Base-by-base conservation (phyloP, 768 basidiomycete genomes). In the Lentinula aciculospora region DNA sequence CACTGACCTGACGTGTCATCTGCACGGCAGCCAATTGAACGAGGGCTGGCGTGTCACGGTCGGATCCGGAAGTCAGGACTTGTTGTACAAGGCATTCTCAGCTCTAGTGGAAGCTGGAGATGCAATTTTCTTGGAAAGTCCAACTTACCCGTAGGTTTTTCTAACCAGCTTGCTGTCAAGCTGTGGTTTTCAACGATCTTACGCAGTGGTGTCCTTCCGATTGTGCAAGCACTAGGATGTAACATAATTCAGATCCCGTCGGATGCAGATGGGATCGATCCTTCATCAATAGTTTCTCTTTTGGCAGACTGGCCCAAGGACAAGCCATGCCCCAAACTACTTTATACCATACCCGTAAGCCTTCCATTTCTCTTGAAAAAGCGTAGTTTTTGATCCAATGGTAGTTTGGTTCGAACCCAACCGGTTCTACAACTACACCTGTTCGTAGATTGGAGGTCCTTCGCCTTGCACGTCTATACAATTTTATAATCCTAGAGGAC, bases 401-500 rank as follows among this genome's bases (percentile, higher is more conserved):
- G 37, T 60, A 89, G 86, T 88, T 86, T 64, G 93, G 92, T 36
- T 87, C 86, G 61, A 94, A 95, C 69, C 94, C 92, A 3, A 89
- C 87, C 4, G 94, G 94, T 0, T 82, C 81, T 67, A 92, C 92
- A 2, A 81, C 87, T 3, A 78, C 88, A 2, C 70, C 81, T 40
- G 80, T 84, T 53, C 81, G 93, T 50, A 81, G 88, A 37, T 74
- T 82, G 68, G 83, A 86, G 68, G 82, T 92, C 5, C 79, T 96
- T 27, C 72, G 77, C 58, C 76, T 96, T 17, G 85, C 88, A 13
- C 77, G 79, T 56, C 78, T 88, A 64, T 79, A 92, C 68, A 78
- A 88, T 64, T 82, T 96, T 61, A 67, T 96, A 53, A 89, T 97
- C 64, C 73, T 96, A 47, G 94, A 96, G 81, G 90, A 92, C 63